Evolutionary conservation across 1,284 basidiomycete genomes (phyloP).

Genomic region (Blastosporella zonata): DNA sequence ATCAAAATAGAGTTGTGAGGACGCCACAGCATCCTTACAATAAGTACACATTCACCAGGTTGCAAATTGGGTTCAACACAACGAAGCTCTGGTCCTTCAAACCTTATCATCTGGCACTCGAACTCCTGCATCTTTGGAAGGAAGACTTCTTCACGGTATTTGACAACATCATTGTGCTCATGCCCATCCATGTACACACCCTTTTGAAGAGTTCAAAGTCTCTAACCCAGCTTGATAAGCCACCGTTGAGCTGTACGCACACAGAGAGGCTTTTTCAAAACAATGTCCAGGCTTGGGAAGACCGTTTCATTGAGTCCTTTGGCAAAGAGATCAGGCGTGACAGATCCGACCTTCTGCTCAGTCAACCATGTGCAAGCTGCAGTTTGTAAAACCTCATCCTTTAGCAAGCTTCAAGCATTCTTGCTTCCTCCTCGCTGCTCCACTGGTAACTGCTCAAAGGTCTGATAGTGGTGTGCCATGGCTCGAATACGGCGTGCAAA

Average conservation of each 20-base stretch:
- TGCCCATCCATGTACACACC: slow-evolving; percentile 2
- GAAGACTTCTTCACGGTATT: background rate
- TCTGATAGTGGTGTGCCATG: slow-evolving; percentile 33
- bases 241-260: background rate
- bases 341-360: slow-evolving; percentile 22
- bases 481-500: background rate
- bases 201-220: background rate
- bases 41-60: background rate
- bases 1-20: no score
- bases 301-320: slow-evolving; percentile 26
- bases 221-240: slow-evolving; percentile 1
- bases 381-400: slow-evolving; percentile 27
- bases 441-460: slow-evolving; percentile 32
- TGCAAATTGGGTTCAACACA: background rate
- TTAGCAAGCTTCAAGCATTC: slow-evolving; percentile 22
- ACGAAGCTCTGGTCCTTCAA: background rate
- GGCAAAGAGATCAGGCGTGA: slow-evolving; percentile 28
- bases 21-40: no score
- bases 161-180: background rate
- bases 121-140: background rate
- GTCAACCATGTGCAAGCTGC: slow-evolving; percentile 23
- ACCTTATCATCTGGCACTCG: background rate
- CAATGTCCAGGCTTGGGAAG: slow-evolving; percentile 23
- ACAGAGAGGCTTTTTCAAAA: background rate
- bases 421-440: slow-evolving; percentile 28